Evolutionary conservation across 75 land plant genomes (phyloP), one percentile per base, ranked within the genome.

Genomic region (Pinus tabuliformis): DNA sequence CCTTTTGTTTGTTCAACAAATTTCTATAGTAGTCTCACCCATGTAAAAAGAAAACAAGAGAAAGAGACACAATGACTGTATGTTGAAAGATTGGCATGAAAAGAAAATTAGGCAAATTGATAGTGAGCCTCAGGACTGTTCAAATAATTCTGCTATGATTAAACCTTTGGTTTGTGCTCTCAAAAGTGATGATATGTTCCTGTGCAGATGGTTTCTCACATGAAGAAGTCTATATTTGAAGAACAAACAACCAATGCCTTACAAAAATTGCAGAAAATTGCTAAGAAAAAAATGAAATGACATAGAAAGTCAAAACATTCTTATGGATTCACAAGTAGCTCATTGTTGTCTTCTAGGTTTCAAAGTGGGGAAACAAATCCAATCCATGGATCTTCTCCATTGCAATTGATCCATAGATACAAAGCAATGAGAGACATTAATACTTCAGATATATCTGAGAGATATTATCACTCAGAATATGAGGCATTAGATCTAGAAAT

Each of bases 231-330:
- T 18, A 57, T 83, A 30, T 68, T 83, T 24, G 75, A 83, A 37
- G 83, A 83, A 45, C 85, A 78, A n/a, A 78, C 64, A n/a, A 70
- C 73, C 24, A 76, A 80, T 61, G 75, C 73, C 56, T 56, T 86
- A 70, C 22, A 56, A 72, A 78, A 76, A 78, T 86, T 78, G 79
- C 79, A 58, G 30, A 17, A 58, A 36, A 49, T 0, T 36, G 78
- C 78, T 20, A 70, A 16, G 59, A 28, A 75, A 21, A 57, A 75
- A 6, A 22, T 5, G 33, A 75, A 75, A 15, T n/a, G 26, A 57
- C 30, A 26, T 56, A 66, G 4, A 11, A 14, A 3, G 20, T 58
- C 42, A 56, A 45, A 62, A 14, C n/a, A 24, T 30, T 74, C 58
- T 45, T n/a, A n/a, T 16, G 49, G 64, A 75, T 6, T 45, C 49